Percentiles rank a stretch among this genome's conserved stretches.
Conservation (phyloP, 2,329 filamentous ascomycete genomes). For the Leptodontidium sp. region DNA sequence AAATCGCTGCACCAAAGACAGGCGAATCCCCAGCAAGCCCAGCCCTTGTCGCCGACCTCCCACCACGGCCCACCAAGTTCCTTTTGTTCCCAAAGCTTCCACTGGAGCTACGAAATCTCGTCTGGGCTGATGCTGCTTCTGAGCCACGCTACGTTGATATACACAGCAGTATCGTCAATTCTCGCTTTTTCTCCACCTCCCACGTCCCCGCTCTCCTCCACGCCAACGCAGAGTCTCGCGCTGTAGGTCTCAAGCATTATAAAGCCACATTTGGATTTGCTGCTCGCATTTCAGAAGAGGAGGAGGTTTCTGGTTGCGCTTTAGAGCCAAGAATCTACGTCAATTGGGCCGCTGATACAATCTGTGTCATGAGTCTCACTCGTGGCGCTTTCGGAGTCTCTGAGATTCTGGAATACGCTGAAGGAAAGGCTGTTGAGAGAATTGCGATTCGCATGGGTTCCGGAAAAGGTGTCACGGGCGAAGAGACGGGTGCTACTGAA, state of each 20-base stretch:
- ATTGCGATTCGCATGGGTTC: background rate
- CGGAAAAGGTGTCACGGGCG: too few species aligned
- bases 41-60: too few species aligned
- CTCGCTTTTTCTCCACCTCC: background rate
- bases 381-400: background rate
- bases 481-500: too few species aligned
- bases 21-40: too few species aligned
- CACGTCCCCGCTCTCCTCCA: background rate
- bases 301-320: background rate
- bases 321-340: slow-evolving; percentile 8
- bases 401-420: background rate
- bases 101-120: slow-evolving; percentile 9
- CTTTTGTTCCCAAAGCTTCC: slow-evolving; percentile 12
- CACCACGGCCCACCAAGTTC: background rate
- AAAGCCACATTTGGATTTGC: background rate
- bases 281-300: background rate
- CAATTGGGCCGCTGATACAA: slow-evolving; percentile 10
- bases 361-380: slow-evolving; percentile 6
- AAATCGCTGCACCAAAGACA: too few species aligned
- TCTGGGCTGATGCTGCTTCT: slow-evolving; percentile 7
- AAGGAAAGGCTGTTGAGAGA: background rate
- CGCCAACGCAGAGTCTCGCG: background rate
- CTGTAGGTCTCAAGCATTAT: slow-evolving; percentile 15
- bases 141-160: slow-evolving; percentile 11
- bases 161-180: background rate